Evolutionary conservation across 2,329 filamentous ascomycete genomes (phyloP), one percentile per base, ranked within the genome.

Genomic region (Aspergillus brasiliensis): DNA sequence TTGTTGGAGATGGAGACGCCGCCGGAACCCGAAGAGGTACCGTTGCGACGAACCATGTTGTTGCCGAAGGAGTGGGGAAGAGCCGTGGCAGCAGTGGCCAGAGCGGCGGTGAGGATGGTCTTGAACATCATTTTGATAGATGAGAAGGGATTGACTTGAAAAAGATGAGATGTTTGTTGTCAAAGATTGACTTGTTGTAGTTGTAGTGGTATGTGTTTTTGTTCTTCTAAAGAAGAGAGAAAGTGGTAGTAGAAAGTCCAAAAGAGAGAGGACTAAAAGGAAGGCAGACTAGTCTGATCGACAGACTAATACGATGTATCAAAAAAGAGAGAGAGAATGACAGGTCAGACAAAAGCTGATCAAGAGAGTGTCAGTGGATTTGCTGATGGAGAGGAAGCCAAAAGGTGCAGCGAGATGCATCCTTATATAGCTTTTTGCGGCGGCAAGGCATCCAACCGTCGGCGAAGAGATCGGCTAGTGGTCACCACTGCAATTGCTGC

Each of bases 1-100:
- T 74, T 73, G 73, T 79, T 79, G 66, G 70, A 63, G 62, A 79
- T 76, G 59, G 60, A 65, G 60, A 77, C 75, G 44, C 67, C 65
- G 55, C 75, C 74, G 51, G 66, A 34, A 11, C 31, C 57, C 25
- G 38, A 44, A 19, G 49, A 58, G 49, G 34, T 54, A 52, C 60
- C 66, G 46, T 61, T 54, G 56, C 69, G 71, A 46, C 65, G 65
- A 49, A 65, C 64, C 31, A 34, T 34, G 31, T 34, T 34, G 31
- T 34, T 34, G 65, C 72, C 61, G 59, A 65, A 64, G 59, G 74
- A 71, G 25, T 63, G 59, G 40, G 61, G 62, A 37, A 64, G 60
- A 55, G 62, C 62, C 48, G 60, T 46, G 51, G 60, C 42, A 54
- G 59, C 57, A 44, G 60, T 52, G 44, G 62, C 62, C 58, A 62